Conservation (phyloP, 352 stramenopile genomes). For the Phytophthora tentaculata region DNA sequence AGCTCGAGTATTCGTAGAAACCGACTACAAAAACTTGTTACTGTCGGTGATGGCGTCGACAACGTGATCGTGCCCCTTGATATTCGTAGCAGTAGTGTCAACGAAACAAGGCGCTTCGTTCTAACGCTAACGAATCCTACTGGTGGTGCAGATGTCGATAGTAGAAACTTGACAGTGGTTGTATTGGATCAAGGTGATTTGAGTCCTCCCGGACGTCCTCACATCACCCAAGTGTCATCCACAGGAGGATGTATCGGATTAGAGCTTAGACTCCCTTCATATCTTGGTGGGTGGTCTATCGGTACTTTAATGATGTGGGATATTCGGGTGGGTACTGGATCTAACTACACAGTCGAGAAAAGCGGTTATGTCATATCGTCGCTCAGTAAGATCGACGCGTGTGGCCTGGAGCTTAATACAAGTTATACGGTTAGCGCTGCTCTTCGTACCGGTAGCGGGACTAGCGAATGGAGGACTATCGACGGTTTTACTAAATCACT, state of each 20-base stretch:
- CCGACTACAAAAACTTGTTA: constrained; percentile 34
- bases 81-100: constrained; percentile 42
- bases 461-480: constrained; percentile 26
- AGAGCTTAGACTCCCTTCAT: constrained; percentile 27
- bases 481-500: constrained; percentile 28
- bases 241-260: constrained; percentile 45
- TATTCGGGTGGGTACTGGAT: neutral
- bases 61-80: constrained; percentile 17
- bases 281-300: constrained; percentile 28
- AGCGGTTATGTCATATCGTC: neutral
- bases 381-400: constrained; percentile 9
- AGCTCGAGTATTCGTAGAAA: constrained; percentile 35
- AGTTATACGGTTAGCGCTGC: constrained; percentile 37
- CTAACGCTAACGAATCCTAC: constrained; percentile 41
- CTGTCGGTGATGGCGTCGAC: constrained; percentile 35
- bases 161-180: constrained; percentile 23
- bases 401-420: constrained; percentile 31
- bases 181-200: constrained; percentile 50
- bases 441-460: constrained; percentile 29
- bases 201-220: constrained; percentile 43
- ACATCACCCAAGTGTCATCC: neutral
- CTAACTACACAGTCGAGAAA: neutral
- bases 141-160: constrained; percentile 22
- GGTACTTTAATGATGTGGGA: neutral
- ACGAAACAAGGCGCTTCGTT: constrained; percentile 32